Evolutionary conservation across 768 basidiomycete species (phyloP).

Genomic region (Cystofilobasidium capitatum): DNA sequence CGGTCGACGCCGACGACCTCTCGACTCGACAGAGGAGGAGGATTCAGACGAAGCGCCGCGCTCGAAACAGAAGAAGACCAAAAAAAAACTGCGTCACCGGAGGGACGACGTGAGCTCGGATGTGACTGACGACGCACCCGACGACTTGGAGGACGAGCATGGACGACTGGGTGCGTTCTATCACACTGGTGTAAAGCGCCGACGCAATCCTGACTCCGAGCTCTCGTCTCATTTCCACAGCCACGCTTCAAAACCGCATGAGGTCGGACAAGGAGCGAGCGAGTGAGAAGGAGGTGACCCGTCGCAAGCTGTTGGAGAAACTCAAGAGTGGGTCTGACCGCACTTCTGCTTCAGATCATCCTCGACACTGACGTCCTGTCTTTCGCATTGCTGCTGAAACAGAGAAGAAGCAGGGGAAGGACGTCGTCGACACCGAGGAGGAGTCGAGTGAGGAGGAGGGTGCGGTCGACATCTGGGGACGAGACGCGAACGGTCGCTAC

Average conservation of each 20-base stretch:
- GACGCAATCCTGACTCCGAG: too few species aligned
- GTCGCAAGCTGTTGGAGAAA: not conserved
- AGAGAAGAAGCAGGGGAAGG: not conserved
- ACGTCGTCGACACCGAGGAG: not conserved
- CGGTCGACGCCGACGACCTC: not conserved
- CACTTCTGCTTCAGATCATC: not conserved
- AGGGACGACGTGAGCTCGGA: not conserved
- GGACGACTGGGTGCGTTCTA: not conserved
- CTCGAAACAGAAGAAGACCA: not conserved
- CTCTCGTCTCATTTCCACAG: not conserved
- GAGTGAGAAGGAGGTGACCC: not conserved
- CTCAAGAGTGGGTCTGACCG: not conserved
- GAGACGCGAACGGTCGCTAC: not conserved
- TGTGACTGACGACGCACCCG: not conserved
- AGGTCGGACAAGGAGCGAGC: not conserved
- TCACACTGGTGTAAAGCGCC: not conserved
- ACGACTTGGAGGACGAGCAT: not conserved
- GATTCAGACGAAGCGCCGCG: not conserved
- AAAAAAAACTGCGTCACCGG: not conserved
- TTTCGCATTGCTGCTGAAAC: not conserved
- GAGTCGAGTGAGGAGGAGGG: not conserved
- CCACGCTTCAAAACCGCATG: not conserved
- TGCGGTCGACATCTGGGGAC: not conserved
- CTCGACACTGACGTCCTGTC: not conserved
- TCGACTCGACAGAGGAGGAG: not conserved